phyloP scores from a whole-genome alignment of 1,284 basidiomycete species.

The Volvariella volvacea region DNA sequence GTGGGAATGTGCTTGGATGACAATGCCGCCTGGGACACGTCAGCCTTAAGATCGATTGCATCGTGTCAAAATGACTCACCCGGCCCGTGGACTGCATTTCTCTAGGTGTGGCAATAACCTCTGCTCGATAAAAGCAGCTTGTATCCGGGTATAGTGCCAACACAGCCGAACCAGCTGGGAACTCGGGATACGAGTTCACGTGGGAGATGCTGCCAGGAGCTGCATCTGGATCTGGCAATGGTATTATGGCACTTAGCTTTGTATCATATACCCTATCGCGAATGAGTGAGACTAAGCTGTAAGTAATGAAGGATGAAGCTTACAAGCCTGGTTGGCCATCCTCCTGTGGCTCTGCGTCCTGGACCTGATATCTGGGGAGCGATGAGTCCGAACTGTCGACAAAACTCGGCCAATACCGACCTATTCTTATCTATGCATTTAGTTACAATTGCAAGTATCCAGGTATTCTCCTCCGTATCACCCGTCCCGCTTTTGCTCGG shows the following conservation, averaged over 20 bases:
- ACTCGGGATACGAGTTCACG: slow-evolving; percentile 63
- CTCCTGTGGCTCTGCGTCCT: slow-evolving; percentile 74
- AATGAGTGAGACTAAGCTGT: slow-evolving; percentile 4
- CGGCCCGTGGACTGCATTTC: slow-evolving; percentile 42
- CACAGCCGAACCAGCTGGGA: slow-evolving; percentile 62
- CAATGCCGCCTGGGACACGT: slow-evolving; percentile 21
- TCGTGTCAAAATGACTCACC: slow-evolving; percentile 29
- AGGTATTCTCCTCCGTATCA: slow-evolving; percentile 64
- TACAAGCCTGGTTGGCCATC: slow-evolving; percentile 67
- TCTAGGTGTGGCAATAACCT: slow-evolving; percentile 63
- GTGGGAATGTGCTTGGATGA: slow-evolving; percentile 39
- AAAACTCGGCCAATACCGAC: slow-evolving; percentile 22
- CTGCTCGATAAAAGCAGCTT: slow-evolving; percentile 80
- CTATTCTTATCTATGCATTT: slow-evolving; percentile 64
- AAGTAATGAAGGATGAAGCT: slow-evolving; percentile 16
- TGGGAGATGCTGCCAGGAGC: slow-evolving; percentile 52
- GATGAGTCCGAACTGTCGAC: slow-evolving; percentile 4
- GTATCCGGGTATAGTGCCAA: slow-evolving; percentile 82
- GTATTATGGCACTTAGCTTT: slow-evolving; percentile 62
- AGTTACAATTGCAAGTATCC: slow-evolving; percentile 74
- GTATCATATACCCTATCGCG: slow-evolving; percentile 57
- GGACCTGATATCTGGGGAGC: slow-evolving; percentile 63
- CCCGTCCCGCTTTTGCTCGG: slow-evolving; percentile 39
- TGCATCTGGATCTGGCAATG: slow-evolving; percentile 66
- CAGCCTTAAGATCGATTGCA: slow-evolving; percentile 7